Base-by-base conservation (phyloP, 768 basidiomycete species). In the Mycena latifolia region DNA sequence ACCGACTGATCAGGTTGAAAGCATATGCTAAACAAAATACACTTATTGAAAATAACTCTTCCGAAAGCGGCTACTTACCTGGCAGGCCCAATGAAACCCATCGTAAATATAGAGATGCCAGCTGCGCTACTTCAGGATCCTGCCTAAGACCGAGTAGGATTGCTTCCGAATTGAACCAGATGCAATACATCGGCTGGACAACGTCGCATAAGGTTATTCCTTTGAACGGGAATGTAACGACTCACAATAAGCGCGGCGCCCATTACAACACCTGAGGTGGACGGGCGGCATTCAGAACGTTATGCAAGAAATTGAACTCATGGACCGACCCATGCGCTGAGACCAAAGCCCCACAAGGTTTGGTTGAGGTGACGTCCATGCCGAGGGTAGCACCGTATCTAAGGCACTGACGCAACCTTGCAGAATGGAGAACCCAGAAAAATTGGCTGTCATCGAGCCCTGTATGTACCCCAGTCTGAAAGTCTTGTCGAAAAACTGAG, bases 321-420 rank as follows among this genome's bases (percentile, higher is more conserved):
- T n/a, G 11, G 41, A 81, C 90, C 48, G 69, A 92, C 92, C 81
- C 92, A 94, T 95, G 68, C 96, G 83, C 76, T 96, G 95, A 11
- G 92, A 78, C 96, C 96, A 97, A 10, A 97, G 83, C 9, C 96
- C 96, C 14, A 98, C 94, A 12, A 94, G 83, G 18, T 90, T 80
- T 0, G 96, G 97, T 29, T 91, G 89, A 0, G 89, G 75, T 3
- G 95, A 95, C 0, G 98, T 96, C 96, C 94, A 99, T 18, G 97
- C 96, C 41, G 94, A 89, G 0, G 98, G 97, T 10, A 98, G 88
- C 72, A 99, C 86, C 0, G 96, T 96, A 76, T 99, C 98, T n/a
- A 99, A 87, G 0, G 94, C 90, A 53, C 92, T 93, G 10, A 88
- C 81, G 59, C 97, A 88, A n/a, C 95, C 95, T 69, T 92, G 91